Percentiles rank a stretch among this genome's conserved stretches.
Evolutionary conservation across 768 basidiomycete genomes (phyloP).

Genomic region (Pulveroboletus ravenelii): DNA sequence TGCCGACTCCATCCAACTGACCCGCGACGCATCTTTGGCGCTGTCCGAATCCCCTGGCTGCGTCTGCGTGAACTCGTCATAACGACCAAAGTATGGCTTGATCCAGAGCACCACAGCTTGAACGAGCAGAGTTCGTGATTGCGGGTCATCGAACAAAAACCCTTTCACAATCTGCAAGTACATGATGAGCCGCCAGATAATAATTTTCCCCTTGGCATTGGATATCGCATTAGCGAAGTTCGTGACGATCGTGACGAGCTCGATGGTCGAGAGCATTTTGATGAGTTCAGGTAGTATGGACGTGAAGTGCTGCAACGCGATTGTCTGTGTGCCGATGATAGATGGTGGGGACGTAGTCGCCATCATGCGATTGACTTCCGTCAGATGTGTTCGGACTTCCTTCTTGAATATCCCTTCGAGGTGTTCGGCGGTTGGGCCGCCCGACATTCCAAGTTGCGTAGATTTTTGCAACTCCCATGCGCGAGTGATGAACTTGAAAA

Average conservation of each 20-base stretch:
- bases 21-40: conserved; percentile 66
- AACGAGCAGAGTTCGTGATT: conserved; percentile 74
- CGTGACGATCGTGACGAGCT: conserved; percentile 83
- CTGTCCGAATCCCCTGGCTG: conserved; percentile 62
- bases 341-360: conserved; percentile 66
- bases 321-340: conserved; percentile 95
- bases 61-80: conserved; percentile 72
- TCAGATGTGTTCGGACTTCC: conserved; percentile 72
- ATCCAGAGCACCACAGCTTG: conserved; percentile 92
- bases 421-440: conserved; percentile 80
- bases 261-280: conserved; percentile 73
- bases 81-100: conserved; percentile 90
- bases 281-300: conserved; percentile 85
- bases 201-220: conserved; percentile 76
- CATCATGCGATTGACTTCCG: conserved; percentile 89
- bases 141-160: conserved; percentile 78
- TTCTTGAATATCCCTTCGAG: conserved; percentile 80
- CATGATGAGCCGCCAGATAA: conserved; percentile 92
- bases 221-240: conserved; percentile 83
- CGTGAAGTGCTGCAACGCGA: conserved; percentile 90
- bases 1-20: conserved; percentile 85
- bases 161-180: conserved; percentile 88
- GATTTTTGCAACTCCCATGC: conserved; percentile 83
- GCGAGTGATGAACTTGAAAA: conserved; percentile 92
- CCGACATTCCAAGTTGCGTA: conserved; percentile 73